Evolutionary conservation across 148 eudicot species (phyloP).

Genomic region (Drosera capensis): DNA sequence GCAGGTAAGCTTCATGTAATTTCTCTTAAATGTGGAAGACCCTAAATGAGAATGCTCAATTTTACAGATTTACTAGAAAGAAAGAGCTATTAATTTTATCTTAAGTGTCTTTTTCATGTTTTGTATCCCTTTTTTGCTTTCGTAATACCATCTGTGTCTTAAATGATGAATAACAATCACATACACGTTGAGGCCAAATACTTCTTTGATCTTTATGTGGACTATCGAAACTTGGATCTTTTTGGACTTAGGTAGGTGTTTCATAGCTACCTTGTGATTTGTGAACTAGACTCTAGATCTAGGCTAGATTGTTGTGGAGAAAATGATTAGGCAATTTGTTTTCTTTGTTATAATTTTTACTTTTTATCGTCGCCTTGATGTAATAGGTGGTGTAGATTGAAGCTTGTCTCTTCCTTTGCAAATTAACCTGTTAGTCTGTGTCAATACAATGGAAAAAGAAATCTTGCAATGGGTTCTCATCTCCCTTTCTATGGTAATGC

Average conservation of each 20-base stretch:
- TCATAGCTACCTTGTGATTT: not conserved
- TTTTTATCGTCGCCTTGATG: not conserved
- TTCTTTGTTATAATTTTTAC: too few species aligned
- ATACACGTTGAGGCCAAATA: too few species aligned
- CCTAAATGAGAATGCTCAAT: not conserved
- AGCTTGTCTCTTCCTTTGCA: not conserved
- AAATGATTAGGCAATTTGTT: too few species aligned
- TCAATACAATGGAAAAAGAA: too few species aligned
- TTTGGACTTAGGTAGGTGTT: not conserved
- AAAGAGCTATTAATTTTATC: not conserved
- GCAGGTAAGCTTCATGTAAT: slow-evolving; percentile 41
- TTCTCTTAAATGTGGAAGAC: not conserved
- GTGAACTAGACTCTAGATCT: too few species aligned
- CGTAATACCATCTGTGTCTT: too few species aligned
- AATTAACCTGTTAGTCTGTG: not conserved
- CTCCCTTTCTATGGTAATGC: slow-evolving; percentile 14
- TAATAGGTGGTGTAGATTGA: not conserved
- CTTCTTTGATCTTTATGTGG: slow-evolving; percentile 4
- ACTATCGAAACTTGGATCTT: too few species aligned
- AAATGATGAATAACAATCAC: too few species aligned
- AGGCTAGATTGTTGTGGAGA: too few species aligned
- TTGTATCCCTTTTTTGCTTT: not conserved
- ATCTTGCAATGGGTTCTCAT: not conserved
- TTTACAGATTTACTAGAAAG: too few species aligned
- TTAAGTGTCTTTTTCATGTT: not conserved